A percentile compares a stretch with the other conserved stretches of the same genome.
Conservation (phyloP, 2,329 filamentous ascomycete species). For the Pochonia chlamydosporia region DNA sequence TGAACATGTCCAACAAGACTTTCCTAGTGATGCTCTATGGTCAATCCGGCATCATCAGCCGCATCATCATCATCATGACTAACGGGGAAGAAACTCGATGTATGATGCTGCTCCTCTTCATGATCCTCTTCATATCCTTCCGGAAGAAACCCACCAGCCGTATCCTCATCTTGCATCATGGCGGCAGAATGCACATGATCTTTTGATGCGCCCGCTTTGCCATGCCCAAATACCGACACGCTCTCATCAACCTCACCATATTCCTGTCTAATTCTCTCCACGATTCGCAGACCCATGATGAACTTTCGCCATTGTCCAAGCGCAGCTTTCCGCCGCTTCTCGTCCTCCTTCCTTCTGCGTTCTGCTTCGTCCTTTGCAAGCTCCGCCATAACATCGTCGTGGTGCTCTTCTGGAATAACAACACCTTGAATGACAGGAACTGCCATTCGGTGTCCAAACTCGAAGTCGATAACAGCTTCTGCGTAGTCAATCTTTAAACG, state of each 20-base stretch:
- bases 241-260: conserved; percentile 59
- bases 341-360: conserved; percentile 70
- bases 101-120: conserved; percentile 26
- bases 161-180: conserved; percentile 37
- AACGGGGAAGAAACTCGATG: conserved; percentile 43
- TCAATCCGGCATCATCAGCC: conserved; percentile 25
- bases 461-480: conserved; percentile 92
- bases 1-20: neutral
- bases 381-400: conserved; percentile 67
- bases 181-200: conserved; percentile 14
- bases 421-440: conserved; percentile 89
- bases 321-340: conserved; percentile 70
- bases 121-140: conserved; percentile 49
- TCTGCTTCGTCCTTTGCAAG: conserved; percentile 75
- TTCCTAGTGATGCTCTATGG: conserved; percentile 24
- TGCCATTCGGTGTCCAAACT: conserved; percentile 91
- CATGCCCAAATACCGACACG: conserved; percentile 50
- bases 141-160: conserved; percentile 56
- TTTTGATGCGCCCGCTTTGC: conserved; percentile 16
- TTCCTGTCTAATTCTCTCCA: conserved; percentile 68
- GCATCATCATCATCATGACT: conserved; percentile 37
- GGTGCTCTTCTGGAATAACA: conserved; percentile 77
- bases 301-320: conserved; percentile 81
- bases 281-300: conserved; percentile 76
- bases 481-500: conserved; percentile 82